A percentile compares a stretch with the other conserved stretches of the same genome.
Conservation (phyloP, 179 eudicot species). For the Nepenthes alata region DNA sequence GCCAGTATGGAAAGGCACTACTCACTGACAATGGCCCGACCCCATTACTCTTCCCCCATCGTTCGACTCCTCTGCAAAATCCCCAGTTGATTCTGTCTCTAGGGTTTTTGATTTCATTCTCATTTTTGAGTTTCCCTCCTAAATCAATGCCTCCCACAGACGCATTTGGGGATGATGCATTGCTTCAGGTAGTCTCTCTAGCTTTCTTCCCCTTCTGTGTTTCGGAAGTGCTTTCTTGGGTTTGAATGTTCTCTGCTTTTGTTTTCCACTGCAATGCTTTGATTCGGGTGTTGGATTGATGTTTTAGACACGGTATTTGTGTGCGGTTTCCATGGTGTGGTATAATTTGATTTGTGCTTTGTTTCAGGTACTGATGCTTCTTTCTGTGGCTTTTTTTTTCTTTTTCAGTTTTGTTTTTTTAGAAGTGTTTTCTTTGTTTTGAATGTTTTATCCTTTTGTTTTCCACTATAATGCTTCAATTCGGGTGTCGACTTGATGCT, state of each 20-base stretch:
- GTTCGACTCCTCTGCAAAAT: no score
- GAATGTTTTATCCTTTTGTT: no score
- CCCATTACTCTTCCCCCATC: slow-evolving; percentile 9
- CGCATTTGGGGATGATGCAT: neutral
- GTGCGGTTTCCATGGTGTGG: neutral
- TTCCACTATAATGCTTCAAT: no score
- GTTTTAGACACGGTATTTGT: neutral
- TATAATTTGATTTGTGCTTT: no score
- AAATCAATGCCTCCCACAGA: slow-evolving; percentile 1
- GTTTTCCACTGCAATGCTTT: neutral
- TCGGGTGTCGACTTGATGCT: no score
- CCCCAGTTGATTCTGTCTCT: slow-evolving; percentile 1
- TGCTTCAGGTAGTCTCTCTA: no score
- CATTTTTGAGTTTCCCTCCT: neutral
- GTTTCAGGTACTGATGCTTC: neutral
- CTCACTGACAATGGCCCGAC: slow-evolving; percentile 21
- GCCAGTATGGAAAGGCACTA: slow-evolving; percentile 22
- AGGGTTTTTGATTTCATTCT: slow-evolving; percentile 15
- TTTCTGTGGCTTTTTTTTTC: neutral
- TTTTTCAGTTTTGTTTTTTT: slow-evolving; percentile 1
- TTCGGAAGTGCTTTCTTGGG: no score
- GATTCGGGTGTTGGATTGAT: neutral
- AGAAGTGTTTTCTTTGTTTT: no score
- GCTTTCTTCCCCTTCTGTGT: no score
- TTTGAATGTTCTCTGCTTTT: no score